Evolutionary conservation across 2,329 filamentous ascomycete species (phyloP).

Genomic region (Helotiales sp.): DNA sequence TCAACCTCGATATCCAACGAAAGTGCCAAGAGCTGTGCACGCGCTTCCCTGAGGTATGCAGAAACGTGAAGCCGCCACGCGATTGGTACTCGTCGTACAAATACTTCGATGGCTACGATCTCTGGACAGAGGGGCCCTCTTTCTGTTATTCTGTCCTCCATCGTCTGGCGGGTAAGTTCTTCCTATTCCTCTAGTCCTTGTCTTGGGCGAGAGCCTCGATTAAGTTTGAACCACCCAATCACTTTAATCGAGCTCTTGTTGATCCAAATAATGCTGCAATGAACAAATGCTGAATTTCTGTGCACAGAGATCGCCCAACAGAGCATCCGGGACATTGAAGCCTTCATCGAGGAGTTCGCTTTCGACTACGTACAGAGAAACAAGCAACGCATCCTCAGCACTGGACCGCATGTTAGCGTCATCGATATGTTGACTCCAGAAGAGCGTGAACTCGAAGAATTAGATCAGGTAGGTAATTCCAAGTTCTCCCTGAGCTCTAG

Average conservation of each 20-base stretch:
- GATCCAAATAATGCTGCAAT: not conserved
- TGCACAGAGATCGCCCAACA: not conserved
- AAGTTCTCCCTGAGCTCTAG: too few relatives aligned
- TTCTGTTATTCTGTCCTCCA: conserved; percentile 35
- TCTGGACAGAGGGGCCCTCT: conserved; percentile 28
- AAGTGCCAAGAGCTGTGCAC: conserved; percentile 10
- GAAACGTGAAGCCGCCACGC: not conserved
- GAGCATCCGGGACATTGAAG: not conserved
- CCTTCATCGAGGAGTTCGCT: not conserved
- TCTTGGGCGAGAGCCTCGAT: not conserved
- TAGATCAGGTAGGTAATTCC: too few relatives aligned
- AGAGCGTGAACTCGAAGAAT: not conserved
- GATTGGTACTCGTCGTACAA: conserved; percentile 31
- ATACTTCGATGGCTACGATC: conserved; percentile 37
- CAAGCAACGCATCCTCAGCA: not conserved
- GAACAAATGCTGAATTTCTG: not conserved
- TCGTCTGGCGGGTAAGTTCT: conserved; percentile 20
- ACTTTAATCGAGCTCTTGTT: not conserved
- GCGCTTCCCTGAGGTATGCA: conserved; percentile 16
- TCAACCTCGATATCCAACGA: conserved; percentile 4
- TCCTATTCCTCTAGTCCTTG: not conserved
- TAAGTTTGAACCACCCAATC: not conserved
- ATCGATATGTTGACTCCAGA: not conserved
- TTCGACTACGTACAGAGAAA: not conserved
- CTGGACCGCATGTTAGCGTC: not conserved